A percentile compares a stretch with the other conserved stretches of the same genome.
Evolutionary conservation across 2,329 filamentous ascomycete species (phyloP).

Genomic region (Triangularia setosa): DNA sequence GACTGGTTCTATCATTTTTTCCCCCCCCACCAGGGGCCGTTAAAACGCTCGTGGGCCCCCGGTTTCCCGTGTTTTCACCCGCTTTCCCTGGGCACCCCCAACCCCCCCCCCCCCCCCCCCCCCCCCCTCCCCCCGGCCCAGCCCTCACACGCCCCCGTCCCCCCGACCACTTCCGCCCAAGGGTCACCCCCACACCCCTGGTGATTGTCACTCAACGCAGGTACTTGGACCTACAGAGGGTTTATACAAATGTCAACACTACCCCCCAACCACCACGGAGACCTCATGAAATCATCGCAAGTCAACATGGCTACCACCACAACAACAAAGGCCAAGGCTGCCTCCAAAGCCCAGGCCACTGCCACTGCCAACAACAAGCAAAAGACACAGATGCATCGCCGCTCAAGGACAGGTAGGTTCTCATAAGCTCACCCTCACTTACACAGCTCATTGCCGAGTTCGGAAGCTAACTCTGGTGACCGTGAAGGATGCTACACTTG

Average conservation of each 20-base stretch:
- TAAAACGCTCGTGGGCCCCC: conserved; percentile 32
- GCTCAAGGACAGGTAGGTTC: conserved; percentile 85
- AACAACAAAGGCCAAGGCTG: conserved; percentile 55
- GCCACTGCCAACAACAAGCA: conserved; percentile 55
- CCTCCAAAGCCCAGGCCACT: conserved; percentile 48
- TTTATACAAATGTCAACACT: conserved; percentile 61
- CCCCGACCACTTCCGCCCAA: conserved; percentile 28
- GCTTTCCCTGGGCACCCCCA: conserved; percentile 39
- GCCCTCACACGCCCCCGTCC: conserved; percentile 26
- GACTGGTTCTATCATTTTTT: conserved; percentile 19
- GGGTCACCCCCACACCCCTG: conserved; percentile 21
- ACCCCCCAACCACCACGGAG: conserved; percentile 57
- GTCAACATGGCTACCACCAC: conserved; percentile 59
- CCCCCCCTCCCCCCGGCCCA: conserved; percentile 25
- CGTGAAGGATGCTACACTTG: conserved; percentile 63
- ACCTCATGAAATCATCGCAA: conserved; percentile 46
- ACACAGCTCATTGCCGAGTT: conserved; percentile 18
- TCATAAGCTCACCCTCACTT: conserved; percentile 27
- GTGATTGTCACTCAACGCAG: conserved; percentile 38
- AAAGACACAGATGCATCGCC: conserved; percentile 84
- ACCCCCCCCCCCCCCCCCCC: conserved; percentile 26
- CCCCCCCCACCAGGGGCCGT: conserved; percentile 33
- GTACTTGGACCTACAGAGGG: conserved; percentile 36
- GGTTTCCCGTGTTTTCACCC: conserved; percentile 33
- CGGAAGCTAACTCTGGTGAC: conserved; percentile 31